A percentile compares a stretch with the other conserved stretches of the same genome.
Conservation (phyloP, 2,329 filamentous ascomycete genomes). For the Dactylellina parvicollis region DNA sequence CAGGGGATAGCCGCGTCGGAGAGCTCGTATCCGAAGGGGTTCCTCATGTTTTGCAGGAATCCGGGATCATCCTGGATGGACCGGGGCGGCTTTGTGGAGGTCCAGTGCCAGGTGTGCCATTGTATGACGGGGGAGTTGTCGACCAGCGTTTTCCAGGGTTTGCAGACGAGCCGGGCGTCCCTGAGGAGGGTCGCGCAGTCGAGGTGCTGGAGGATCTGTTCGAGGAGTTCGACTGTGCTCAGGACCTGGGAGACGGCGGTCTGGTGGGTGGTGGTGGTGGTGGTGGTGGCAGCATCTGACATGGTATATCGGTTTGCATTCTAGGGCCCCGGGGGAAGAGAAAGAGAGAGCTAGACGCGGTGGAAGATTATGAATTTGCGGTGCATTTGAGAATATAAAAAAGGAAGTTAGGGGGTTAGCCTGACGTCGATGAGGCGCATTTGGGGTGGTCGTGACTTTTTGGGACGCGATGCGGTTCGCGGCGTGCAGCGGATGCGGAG, state of each 20-base stretch:
- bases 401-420: no score
- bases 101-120: constrained; percentile 42
- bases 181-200: constrained; percentile 9
- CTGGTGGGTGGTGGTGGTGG: neutral
- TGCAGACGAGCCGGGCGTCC: constrained; percentile 14
- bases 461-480: no score
- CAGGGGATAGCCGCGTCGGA: constrained; percentile 12
- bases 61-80: neutral
- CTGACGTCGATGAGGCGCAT: no score
- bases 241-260: constrained; percentile 11
- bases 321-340: neutral
- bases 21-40: constrained; percentile 25
- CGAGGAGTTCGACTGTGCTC: constrained; percentile 36
- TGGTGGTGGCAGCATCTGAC: neutral
- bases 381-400: no score
- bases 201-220: constrained; percentile 36
- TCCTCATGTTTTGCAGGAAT: neutral
- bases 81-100: constrained; percentile 10
- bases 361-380: no score
- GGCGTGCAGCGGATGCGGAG: no score
- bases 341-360: neutral
- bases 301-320: constrained; percentile 1
- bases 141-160: constrained; percentile 17
- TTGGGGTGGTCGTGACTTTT: no score
- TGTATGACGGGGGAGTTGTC: constrained; percentile 20